phyloP scores from a whole-genome alignment of 2,329 filamentous ascomycete genomes.

The Pseudogymnoascus sp. region DNA sequence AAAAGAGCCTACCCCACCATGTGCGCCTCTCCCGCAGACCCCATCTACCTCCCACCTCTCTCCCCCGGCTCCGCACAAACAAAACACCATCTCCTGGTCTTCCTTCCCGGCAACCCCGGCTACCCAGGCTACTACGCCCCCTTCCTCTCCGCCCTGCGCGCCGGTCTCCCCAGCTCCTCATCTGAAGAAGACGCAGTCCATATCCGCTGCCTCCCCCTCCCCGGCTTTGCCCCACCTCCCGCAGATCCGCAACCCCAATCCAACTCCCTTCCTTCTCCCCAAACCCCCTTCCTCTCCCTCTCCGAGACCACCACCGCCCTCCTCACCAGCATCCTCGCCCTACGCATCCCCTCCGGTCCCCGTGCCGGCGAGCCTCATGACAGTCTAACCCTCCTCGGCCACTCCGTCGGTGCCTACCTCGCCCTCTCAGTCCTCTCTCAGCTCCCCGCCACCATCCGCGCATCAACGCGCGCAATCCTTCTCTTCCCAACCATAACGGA shows the following conservation, averaged over 20 bases:
- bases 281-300: constrained; percentile 21
- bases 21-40: neutral
- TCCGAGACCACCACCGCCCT: constrained; percentile 28
- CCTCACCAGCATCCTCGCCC: constrained; percentile 14
- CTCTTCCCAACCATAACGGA: constrained; percentile 71
- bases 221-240: neutral
- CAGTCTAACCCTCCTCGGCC: constrained; percentile 60
- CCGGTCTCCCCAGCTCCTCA: constrained; percentile 39
- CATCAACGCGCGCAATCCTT: constrained; percentile 46
- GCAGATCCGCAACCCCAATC: constrained; percentile 18
- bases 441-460: constrained; percentile 34
- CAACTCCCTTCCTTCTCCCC: constrained; percentile 30
- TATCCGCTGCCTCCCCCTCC: neutral
- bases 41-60: neutral
- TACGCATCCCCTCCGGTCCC: constrained; percentile 23
- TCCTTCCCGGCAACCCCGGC: constrained; percentile 71
- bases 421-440: constrained; percentile 57
- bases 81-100: constrained; percentile 51
- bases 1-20: neutral
- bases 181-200: constrained; percentile 22
- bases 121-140: constrained; percentile 65
- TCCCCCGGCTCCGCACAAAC: neutral
- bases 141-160: constrained; percentile 55
- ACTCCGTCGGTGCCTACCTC: constrained; percentile 69
- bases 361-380: constrained; percentile 39